phyloP scores from a whole-genome alignment of 768 basidiomycete genomes.

The Ephemerocybe angulata region DNA sequence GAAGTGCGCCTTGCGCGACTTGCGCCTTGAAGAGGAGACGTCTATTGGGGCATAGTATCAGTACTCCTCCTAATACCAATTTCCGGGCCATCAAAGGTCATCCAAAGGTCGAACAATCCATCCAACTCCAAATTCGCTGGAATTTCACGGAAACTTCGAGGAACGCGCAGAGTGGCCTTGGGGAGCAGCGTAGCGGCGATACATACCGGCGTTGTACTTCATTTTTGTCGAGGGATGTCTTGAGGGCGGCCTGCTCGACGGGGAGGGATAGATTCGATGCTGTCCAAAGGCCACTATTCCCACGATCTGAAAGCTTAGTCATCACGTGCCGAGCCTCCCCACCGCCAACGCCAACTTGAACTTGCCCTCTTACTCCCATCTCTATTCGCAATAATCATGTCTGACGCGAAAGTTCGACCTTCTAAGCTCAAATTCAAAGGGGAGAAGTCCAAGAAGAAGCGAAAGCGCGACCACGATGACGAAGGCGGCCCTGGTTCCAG shows the following conservation, averaged over 20 bases:
- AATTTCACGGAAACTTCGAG: conserved; percentile 25
- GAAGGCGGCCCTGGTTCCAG: conserved; percentile 44
- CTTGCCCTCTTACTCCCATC: too few relatives aligned
- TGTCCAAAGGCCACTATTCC: too few relatives aligned
- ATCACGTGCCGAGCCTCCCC: conserved; percentile 35
- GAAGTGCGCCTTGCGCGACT: conserved; percentile 98
- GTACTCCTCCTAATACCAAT: conserved; percentile 28
- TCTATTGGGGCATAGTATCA: conserved; percentile 42
- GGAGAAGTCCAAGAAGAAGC: conserved; percentile 80
- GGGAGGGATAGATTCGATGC: conserved; percentile 31
- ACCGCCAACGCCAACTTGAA: too few relatives aligned
- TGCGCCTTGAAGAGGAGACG: conserved; percentile 91
- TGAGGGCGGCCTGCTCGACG: conserved; percentile 58
- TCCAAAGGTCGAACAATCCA: conserved; percentile 30
- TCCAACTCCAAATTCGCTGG: conserved; percentile 48
- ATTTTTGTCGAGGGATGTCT: conserved; percentile 52
- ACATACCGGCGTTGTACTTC: conserved; percentile 85
- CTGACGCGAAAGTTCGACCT: conserved; percentile 52
- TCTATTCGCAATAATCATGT: conserved; percentile 20
- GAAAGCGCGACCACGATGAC: conserved; percentile 61
- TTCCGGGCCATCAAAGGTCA: conserved; percentile 15
- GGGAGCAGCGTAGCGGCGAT: conserved; percentile 16
- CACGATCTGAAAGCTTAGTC: neutral
- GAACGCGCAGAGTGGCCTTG: conserved; percentile 15
- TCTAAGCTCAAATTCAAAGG: conserved; percentile 87